A percentile compares a stretch with the other conserved stretches of the same genome.
phyloP scores from a whole-genome alignment of 352 stramenopile genomes.

The Globisporangium recalcitrans region DNA sequence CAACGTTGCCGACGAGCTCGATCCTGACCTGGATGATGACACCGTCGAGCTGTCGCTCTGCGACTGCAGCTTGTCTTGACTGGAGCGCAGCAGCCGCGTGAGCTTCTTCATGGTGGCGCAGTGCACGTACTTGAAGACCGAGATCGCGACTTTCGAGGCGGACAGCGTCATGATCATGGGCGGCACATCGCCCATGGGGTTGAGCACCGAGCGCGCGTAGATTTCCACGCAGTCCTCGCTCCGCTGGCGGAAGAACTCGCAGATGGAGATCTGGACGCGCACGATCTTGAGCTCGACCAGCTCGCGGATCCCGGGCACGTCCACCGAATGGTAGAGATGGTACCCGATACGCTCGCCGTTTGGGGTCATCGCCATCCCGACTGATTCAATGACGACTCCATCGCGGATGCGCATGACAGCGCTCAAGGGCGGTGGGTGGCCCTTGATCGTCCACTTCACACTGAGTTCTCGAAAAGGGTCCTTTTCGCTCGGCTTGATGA shows the following conservation, averaged over 20 bases:
- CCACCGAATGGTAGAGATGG: not conserved
- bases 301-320: not conserved
- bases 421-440: not conserved
- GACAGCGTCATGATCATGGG: not conserved
- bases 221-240: not conserved
- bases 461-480: not conserved
- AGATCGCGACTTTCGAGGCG: not conserved
- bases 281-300: slow-evolving; percentile 9
- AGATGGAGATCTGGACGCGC: slow-evolving; percentile 1
- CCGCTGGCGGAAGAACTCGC: slow-evolving; percentile 6
- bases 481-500: not conserved
- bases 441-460: not conserved
- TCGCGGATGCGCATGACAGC: not conserved
- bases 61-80: not conserved
- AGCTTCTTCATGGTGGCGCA: slow-evolving; percentile 20
- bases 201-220: slow-evolving; percentile 1
- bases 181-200: not conserved
- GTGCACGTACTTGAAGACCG: slow-evolving; percentile 3
- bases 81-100: not conserved
- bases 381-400: not conserved
- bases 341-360: not conserved
- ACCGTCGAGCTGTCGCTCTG: not conserved
- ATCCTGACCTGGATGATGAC: not conserved
- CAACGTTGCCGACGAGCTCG: not conserved
- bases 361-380: not conserved